Base-by-base conservation (phyloP, 2,329 filamentous ascomycete genomes). In the Plectosphaerella cucumerina region DNA sequence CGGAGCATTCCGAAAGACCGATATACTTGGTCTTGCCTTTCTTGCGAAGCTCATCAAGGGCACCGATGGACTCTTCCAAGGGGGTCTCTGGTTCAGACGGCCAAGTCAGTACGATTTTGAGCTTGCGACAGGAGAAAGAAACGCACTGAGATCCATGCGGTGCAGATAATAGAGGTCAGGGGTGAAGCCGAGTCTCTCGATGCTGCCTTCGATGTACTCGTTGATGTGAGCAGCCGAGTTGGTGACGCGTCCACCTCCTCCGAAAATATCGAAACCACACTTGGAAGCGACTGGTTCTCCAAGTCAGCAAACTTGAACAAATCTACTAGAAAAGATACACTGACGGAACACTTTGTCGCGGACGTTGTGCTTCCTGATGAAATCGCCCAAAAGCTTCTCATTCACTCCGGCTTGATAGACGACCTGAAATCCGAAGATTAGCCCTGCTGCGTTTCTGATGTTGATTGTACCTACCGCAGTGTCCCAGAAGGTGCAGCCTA, bases 311-410 rank as follows among this genome's bases (percentile, higher is more conserved):
- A n/a, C n/a, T n/a, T n/a, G n/a, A n/a, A n/a, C n/a, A n/a, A n/a
- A n/a, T n/a, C n/a, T n/a, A n/a, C n/a, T n/a, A n/a, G n/a, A n/a
- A n/a, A 5, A 6, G 17, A 21, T 12, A 1, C 12, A 61, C 70
- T 50, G 51, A 74, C 72, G 59, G 54, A 77, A 77, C 14, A 77
- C 34, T 55, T 76, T 75, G 50, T 77, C 73, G 3, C 75, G 71
- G 10, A 74, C 62, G 45, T 77, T 73, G 59, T 78, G 73, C 56
- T 77, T 78, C 23, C 68, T 59, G 53, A 78, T 75, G 53, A 77
- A 78, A 26, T 76, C 72, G 3, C 74, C 75, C 0, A 78, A 60
- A 0, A 78, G 66, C 58, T 73, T 76, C 50, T 78, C 75, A 44
- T 78, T 77, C 9, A 74, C 66, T 31, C 74, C 74, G 2, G 68